Evolutionary conservation across 805 yeast species (phyloP), one percentile per base, ranked within the genome.

Genomic region (Huiozyma naganishii): DNA sequence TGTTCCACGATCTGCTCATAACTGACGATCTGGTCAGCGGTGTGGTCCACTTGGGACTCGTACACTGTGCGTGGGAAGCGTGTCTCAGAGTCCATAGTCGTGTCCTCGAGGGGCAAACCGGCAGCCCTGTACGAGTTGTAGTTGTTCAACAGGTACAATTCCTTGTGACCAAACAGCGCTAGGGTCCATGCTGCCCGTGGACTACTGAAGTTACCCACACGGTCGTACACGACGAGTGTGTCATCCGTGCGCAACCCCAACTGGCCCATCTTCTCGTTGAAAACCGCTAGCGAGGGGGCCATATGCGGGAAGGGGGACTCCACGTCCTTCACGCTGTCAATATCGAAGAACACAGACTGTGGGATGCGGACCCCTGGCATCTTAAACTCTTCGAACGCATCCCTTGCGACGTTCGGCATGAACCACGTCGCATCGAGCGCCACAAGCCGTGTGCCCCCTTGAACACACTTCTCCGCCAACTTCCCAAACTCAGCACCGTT

Each of bases 151-250:
- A 90, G 57, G 49, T 69, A 72, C 27, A 88, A 82, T 32, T 76
- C 64, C 41, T 76, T 65, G 60, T 89, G 97, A 6, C 90, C 90
- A 60, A 83, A 86, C 0, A 83, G 68, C 33, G 79, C 72, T 54
- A 92, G 73, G 52, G 89, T 86, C 96, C 97, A 92, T 0, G 88
- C 89, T 12, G 84, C 94, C 51, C 98, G 73, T 34, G 97, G 95
- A 2, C 89, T 78, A 36, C 95, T 80, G 61, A 90, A 87, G 49
- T 83, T 79, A 2, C 95, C 95, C 40, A 74, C 72, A 50, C 79
- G 79, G 63, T 92, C 98, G 61, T 92, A 92, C 9, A 92, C 76
- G 8, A 92, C 81, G 35, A 92, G 58, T 10, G 69, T 65, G 51
- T 89, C 92, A 41, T 68, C 64, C 27, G 65, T 65, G 3, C 55